Base-by-base conservation (phyloP, 2,329 filamentous ascomycete species). In the Cladosporium sphaerospermum region DNA sequence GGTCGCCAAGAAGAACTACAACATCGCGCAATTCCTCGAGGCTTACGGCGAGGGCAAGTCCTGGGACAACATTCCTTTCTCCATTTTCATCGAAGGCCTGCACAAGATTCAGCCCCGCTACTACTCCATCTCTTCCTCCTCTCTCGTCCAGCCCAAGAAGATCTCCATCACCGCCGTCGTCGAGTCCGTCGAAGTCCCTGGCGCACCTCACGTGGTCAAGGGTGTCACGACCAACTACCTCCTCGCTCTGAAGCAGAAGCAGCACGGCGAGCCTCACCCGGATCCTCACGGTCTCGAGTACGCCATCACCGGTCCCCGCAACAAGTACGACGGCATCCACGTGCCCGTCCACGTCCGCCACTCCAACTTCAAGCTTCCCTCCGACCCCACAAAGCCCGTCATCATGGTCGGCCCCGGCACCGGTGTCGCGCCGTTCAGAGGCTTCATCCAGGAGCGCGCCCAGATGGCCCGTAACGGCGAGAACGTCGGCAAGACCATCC, bases 101-200 rank as follows among this genome's bases (percentile, higher is more conserved):
- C 88, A 85, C 73, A 97, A 96, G 78, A 83, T 99, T 54, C 93
- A 99, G 72, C 92, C 93, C 37, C 89, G 93, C 46, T 99, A 97
- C 79, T 99, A 99, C 77, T 99, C 95, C 46, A 99, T 99, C 71
- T 99, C 93, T 2, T 99, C 95, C 1, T 97, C 93, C 1, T 96
- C 93, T 6, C 71, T 90, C 8, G 91, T 95, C 13, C 91, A 99
- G 69, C 91, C 93, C 69, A 85, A 95, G 73, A 92, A 90, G 75
- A 90, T 99, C 61, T 89, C 93, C 56, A 87, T 99, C 64, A 99
- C 93, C 13, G 92, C 92, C 54, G 86, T 97, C 39, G 92, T 99
- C 55, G 93, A 97, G 70, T 89, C 85, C 10, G 80, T 90, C 62
- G 74, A 82, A 55, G 81, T 95, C 59, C 84, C 89, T 16, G 88